These are phyloP conservation scores for Rosa lucieae DNA, from an alignment of 306 rosid species.

Conservation along the genomic window DNA sequence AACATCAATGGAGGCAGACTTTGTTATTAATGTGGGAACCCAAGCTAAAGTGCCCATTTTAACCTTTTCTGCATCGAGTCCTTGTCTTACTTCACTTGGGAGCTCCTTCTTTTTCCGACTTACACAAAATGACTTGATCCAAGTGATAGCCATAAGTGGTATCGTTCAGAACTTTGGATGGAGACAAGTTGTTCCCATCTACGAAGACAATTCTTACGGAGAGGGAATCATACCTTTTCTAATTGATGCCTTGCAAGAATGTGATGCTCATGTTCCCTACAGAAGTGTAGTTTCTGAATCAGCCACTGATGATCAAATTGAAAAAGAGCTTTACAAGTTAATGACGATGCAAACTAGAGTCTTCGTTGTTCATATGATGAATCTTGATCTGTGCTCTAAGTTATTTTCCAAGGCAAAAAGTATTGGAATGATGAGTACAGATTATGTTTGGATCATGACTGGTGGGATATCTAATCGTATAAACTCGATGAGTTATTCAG, in stretches of 20 bases:
- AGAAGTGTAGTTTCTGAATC: constrained; percentile 30
- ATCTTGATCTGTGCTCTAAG: constrained; percentile 17
- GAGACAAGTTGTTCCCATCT: constrained; percentile 51
- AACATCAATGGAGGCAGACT: background rate
- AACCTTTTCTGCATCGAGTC: background rate
- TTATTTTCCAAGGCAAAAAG: constrained; percentile 35
- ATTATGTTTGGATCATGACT: constrained; percentile 55
- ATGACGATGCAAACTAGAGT: constrained; percentile 51
- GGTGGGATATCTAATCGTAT: constrained; percentile 31
- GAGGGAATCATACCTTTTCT: constrained; percentile 43
- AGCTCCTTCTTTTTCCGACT: constrained; percentile 49
- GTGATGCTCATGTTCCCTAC: constrained; percentile 32
- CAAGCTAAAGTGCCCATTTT: background rate
- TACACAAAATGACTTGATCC: constrained; percentile 38
- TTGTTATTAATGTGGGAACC: background rate
- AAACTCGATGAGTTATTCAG: background rate
- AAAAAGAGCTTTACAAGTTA: constrained; percentile 42
- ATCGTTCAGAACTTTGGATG: constrained; percentile 48
- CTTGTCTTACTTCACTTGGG: background rate
- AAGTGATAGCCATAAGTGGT: constrained; percentile 36
- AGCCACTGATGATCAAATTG: constrained; percentile 40
- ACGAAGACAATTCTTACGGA: constrained; percentile 45
- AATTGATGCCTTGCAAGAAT: constrained; percentile 39
- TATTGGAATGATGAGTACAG: constrained; percentile 56
- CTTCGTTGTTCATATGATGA: constrained; percentile 48